Conservation (phyloP, 1,139 yeast species). For the Blastobotrys indianensis region DNA sequence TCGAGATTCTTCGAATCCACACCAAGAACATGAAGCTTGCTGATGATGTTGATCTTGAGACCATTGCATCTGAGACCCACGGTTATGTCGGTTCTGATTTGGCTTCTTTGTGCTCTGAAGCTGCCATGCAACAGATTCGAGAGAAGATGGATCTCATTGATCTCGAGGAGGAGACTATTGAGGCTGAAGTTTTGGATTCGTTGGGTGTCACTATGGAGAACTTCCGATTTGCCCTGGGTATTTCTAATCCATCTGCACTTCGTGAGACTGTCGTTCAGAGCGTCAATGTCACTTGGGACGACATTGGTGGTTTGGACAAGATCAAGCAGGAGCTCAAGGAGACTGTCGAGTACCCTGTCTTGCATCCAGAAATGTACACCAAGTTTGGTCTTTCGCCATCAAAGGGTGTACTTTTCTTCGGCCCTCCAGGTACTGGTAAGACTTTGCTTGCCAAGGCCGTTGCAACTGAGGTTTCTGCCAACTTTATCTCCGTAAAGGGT, state of each 20-base stretch:
- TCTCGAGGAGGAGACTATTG: constrained; percentile 95
- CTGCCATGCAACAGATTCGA: constrained; percentile 97
- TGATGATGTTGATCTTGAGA: constrained; percentile 91
- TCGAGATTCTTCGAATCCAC: constrained; percentile 87
- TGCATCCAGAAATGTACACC: constrained; percentile 97
- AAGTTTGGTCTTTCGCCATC: constrained; percentile 97
- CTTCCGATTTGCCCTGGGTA: constrained; percentile 95
- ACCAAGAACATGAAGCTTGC: constrained; percentile 97
- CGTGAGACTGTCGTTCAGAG: constrained; percentile 99
- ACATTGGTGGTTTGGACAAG: constrained; percentile 90
- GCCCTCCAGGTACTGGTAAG: constrained; percentile 99
- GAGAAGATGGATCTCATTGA: constrained; percentile 99
- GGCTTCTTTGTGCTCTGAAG: constrained; percentile 95
- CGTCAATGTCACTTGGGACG: constrained; percentile 98
- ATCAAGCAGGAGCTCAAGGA: constrained; percentile 96
- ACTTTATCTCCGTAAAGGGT: constrained; percentile 93
- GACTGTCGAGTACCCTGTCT: constrained; percentile 97
- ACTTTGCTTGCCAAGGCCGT: constrained; percentile 96
- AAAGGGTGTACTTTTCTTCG: constrained; percentile 96
- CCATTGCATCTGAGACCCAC: constrained; percentile 86
- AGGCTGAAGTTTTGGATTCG: constrained; percentile 93
- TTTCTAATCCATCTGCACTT: constrained; percentile 96
- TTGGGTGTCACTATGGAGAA: constrained; percentile 98
- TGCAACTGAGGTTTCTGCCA: constrained; percentile 96
- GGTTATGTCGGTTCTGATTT: constrained; percentile 98